Evolutionary conservation across 78 protist genomes (phyloP).

Genomic region (Chrysochromulina tobinii): DNA sequence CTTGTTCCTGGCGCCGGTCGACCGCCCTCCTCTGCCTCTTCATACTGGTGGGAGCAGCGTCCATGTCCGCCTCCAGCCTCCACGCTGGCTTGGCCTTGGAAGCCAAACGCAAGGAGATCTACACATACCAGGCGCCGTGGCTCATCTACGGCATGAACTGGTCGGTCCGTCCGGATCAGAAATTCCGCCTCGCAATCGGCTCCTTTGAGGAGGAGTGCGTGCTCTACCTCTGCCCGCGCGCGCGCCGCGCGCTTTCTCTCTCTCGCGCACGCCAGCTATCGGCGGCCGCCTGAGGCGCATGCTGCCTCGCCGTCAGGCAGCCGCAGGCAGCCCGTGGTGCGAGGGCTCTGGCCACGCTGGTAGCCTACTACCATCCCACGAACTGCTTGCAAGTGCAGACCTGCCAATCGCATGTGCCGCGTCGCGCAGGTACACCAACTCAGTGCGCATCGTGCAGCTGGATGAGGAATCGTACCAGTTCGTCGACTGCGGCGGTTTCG

Average conservation of each 20-base stretch:
- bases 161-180: conserved; percentile 62
- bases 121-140: conserved; percentile 53
- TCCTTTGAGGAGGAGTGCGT: conserved; percentile 77
- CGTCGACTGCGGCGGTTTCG: conserved; percentile 60
- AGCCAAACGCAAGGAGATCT: conserved; percentile 41
- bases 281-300: too few species aligned
- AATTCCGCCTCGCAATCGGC: conserved; percentile 86
- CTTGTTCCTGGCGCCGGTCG: too few species aligned
- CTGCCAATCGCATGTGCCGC: too few species aligned
- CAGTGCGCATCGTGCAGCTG: conserved; percentile 50
- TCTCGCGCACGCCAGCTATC: background rate
- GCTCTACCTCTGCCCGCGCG: conserved; percentile 42
- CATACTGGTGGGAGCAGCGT: too few species aligned
- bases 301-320: too few species aligned
- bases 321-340: too few species aligned
- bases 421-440: background rate
- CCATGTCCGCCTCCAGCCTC: too few species aligned
- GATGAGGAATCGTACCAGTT: conserved; percentile 44
- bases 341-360: background rate
- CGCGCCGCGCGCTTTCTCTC: background rate
- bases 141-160: conserved; percentile 84
- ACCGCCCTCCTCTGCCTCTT: too few species aligned
- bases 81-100: too few species aligned
- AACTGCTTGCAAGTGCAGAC: too few species aligned
- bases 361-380: background rate